Base-by-base conservation (phyloP, 305 asterid genomes). In the Fraxinus xanthoxyloides region DNA sequence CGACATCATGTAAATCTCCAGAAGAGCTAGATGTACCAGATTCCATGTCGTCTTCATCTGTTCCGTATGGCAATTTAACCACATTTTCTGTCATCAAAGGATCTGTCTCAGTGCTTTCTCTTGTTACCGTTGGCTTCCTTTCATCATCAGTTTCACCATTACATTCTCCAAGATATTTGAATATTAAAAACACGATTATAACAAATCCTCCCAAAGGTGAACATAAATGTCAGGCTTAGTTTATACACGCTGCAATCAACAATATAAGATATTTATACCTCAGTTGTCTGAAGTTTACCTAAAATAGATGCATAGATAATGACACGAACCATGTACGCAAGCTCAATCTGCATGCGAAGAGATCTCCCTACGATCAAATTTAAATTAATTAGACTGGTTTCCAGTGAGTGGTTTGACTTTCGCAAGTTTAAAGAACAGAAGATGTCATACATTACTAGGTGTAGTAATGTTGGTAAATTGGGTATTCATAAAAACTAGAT, bases 1-100 rank as follows among this genome's bases (percentile, higher is more conserved):
- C 84, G 2, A 81, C 81, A 72, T 84, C 84, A 56, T 84, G 79
- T 15, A 79, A 75, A 32, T 77, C 86, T 28, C 82, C 89, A 5
- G 81, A 82, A 7, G 84, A 77, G 72, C 83, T 82, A 17, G 84
- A 28, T 7, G 34, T 30, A 26, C 76, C 61, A 13, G 70, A 80
- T 1, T 34, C 79, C 17, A 17, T 13, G 31, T 77, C 82, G 3
- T 79, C 84, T 61, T 72, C 89, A 54, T 31, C 74, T 26, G 85
- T 80, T 85, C 88, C 88, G 31, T 85, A 83, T 7, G 76, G 82
- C 77, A 81, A 77, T 48, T 82, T 32, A 5, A 35, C 19, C 38
- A 54, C 59, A 75, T 77, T 83, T 56, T 80, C 75, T 1, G 81
- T 78, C 51, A 80, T 17, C 82, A 83, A 73, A 4, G 78, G 85